Evolutionary conservation across 176 grass and related monocot genomes (phyloP).

Genomic region (Phoenix dactylifera): DNA sequence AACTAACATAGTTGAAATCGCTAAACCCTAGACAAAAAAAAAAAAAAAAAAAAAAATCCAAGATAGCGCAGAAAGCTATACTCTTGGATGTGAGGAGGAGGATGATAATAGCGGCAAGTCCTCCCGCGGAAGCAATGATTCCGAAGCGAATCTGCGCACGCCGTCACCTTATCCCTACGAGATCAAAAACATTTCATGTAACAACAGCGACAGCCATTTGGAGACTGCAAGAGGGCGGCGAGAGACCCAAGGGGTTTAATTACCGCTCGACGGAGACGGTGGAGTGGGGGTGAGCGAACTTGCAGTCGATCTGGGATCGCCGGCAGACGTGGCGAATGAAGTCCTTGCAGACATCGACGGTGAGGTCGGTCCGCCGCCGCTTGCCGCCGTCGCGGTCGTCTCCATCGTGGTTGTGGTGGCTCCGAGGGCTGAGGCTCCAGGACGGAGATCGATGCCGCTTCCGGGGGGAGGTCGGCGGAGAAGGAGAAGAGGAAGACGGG

Average conservation of each 20-base stretch:
- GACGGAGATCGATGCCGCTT: slow-evolving; percentile 44
- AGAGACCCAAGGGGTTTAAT: slow-evolving; percentile 4
- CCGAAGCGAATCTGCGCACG: slow-evolving; percentile 60
- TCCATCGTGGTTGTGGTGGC: neutral
- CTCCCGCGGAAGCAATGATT: slow-evolving; percentile 44
- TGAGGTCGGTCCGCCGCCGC: slow-evolving; percentile 39
- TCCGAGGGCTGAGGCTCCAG: too few species aligned
- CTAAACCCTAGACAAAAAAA: too few species aligned
- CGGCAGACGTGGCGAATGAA: slow-evolving; percentile 42
- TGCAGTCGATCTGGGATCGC: slow-evolving; percentile 51
- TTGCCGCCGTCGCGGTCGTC: slow-evolving; percentile 24
- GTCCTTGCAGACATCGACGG: slow-evolving; percentile 42
- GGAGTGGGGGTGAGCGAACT: slow-evolving; percentile 55
- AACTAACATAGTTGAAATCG: too few species aligned
- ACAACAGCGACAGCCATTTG: slow-evolving; percentile 10
- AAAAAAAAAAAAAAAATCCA: too few species aligned
- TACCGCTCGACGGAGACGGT: slow-evolving; percentile 46
- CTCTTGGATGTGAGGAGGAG: slow-evolving; percentile 52
- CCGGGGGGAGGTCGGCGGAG: slow-evolving; percentile 39
- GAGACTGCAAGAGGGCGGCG: neutral
- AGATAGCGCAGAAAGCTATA: slow-evolving; percentile 13
- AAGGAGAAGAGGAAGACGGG: slow-evolving; percentile 1
- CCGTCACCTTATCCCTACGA: slow-evolving; percentile 65
- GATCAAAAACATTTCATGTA: neutral
- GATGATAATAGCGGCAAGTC: slow-evolving; percentile 72